These are phyloP conservation scores for Ministeria vibrans DNA, from an alignment of 78 protist genomes.

Conservation along the genomic window DNA sequence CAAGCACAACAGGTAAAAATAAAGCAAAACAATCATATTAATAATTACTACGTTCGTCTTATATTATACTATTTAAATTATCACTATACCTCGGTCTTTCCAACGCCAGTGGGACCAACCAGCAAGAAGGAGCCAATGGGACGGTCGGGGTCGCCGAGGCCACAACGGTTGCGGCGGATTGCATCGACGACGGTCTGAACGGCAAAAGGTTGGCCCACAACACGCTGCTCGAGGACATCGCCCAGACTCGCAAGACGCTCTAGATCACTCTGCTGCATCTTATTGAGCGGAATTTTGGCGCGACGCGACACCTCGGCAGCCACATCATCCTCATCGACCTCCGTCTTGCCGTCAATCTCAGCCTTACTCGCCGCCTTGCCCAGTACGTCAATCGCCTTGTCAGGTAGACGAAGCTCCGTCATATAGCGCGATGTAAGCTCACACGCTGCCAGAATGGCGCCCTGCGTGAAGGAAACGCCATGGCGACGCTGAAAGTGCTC, in stretches of 20 bases:
- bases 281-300: slow-evolving; percentile 39
- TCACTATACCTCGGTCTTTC: no score
- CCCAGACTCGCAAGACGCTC: slow-evolving; percentile 23
- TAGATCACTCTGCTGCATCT: slow-evolving; percentile 91
- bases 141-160: slow-evolving; percentile 66
- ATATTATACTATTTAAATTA: no score
- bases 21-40: no score
- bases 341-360: slow-evolving; percentile 90
- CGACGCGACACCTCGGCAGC: slow-evolving; percentile 54
- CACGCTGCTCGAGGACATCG: slow-evolving; percentile 67
- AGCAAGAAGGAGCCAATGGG: slow-evolving; percentile 93
- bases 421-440: slow-evolving; percentile 87
- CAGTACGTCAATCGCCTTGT: slow-evolving; percentile 97
- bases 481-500: slow-evolving; percentile 52
- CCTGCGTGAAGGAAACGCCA: slow-evolving; percentile 90
- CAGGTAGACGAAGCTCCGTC: slow-evolving; percentile 92
- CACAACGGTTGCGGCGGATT: slow-evolving; percentile 84
- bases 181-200: slow-evolving; percentile 91
- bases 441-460: slow-evolving; percentile 92
- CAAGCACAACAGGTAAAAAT: no score
- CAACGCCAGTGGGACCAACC: slow-evolving; percentile 89
- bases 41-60: no score
- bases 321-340: neutral
- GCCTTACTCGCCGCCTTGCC: slow-evolving; percentile 93
- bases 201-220: slow-evolving; percentile 96